These are phyloP conservation scores for Ogataea zsoltii DNA, from an alignment of 805 yeast species.

Conservation along the genomic window DNA sequence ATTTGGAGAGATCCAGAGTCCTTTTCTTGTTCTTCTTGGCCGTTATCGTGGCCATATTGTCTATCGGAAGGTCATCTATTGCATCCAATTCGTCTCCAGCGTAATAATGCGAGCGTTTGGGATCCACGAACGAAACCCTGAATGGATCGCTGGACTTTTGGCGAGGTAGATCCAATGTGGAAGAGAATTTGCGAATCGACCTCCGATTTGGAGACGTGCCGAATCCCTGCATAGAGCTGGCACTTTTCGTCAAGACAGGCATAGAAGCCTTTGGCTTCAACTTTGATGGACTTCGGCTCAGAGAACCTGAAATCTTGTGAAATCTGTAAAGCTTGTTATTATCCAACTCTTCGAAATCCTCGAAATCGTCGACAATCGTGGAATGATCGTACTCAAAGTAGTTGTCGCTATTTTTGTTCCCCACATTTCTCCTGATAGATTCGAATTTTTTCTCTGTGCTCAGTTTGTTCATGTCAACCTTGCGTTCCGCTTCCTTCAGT, in stretches of 20 bases:
- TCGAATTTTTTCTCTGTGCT: slow-evolving; percentile 11
- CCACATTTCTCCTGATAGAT: slow-evolving; percentile 10
- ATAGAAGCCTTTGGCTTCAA: slow-evolving; percentile 27
- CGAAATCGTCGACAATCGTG: slow-evolving; percentile 29
- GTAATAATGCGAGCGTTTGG: slow-evolving; percentile 4
- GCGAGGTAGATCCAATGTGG: slow-evolving; percentile 30
- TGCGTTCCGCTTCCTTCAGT: slow-evolving; percentile 20
- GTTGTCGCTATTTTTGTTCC: slow-evolving; percentile 2
- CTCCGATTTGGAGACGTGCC: slow-evolving; percentile 22
- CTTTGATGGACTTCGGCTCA: slow-evolving; percentile 5
- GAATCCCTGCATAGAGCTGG: slow-evolving; percentile 6
- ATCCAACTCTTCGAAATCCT: slow-evolving; percentile 27
- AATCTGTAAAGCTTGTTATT: slow-evolving; percentile 22
- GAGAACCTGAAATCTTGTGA: slow-evolving; percentile 12
- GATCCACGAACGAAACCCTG: not conserved
- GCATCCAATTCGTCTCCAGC: slow-evolving; percentile 26
- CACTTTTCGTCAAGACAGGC: slow-evolving; percentile 25
- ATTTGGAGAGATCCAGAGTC: slow-evolving; percentile 29
- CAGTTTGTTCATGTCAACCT: slow-evolving; percentile 14
- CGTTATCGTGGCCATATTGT: slow-evolving; percentile 30
- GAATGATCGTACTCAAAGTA: slow-evolving; percentile 27
- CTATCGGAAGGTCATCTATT: slow-evolving; percentile 27
- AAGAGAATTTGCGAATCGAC: slow-evolving; percentile 29
- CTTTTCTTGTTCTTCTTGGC: slow-evolving; percentile 30
- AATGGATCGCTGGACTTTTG: slow-evolving; percentile 10